A percentile compares a stretch with the other conserved stretches of the same genome.
Evolutionary conservation across 306 rosid genomes (phyloP).

Genomic region (Alnus glutinosa): DNA sequence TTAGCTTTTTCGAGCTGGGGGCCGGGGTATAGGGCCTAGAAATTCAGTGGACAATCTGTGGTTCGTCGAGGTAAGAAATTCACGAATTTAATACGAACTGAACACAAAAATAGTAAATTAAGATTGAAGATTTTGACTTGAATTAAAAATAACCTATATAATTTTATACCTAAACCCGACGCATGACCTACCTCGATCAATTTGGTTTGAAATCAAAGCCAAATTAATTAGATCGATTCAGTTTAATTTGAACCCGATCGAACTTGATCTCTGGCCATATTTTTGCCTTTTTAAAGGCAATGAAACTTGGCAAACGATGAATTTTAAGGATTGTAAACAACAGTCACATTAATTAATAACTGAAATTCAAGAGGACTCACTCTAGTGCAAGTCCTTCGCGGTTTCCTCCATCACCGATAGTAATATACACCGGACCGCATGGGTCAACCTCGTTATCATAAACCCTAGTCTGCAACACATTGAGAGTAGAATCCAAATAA

Average conservation of each 20-base stretch:
- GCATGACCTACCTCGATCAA: neutral
- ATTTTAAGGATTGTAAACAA: neutral
- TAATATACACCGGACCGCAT: constrained; percentile 68
- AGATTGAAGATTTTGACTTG: no score
- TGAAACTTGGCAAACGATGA: neutral
- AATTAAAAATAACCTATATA: no score
- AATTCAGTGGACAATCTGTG: no score
- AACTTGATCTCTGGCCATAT: neutral
- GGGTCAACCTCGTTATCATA: constrained; percentile 50
- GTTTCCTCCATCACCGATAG: constrained; percentile 80
- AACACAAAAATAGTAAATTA: no score
- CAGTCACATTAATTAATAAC: neutral
- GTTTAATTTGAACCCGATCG: neutral
- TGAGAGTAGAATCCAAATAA: neutral
- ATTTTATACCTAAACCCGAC: no score
- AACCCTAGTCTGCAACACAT: constrained; percentile 53
- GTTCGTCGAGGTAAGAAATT: no score
- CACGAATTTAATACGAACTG: no score
- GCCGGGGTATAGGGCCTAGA: no score
- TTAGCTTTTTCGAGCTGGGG: no score
- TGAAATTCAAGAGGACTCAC: constrained; percentile 33
- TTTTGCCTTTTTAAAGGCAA: neutral
- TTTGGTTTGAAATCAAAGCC: neutral
- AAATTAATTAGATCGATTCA: neutral
- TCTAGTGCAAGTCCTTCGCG: constrained; percentile 68